These are phyloP conservation scores for Stenocarpella maydis DNA, from an alignment of 2,329 filamentous ascomycete genomes.

Conservation along the genomic window DNA sequence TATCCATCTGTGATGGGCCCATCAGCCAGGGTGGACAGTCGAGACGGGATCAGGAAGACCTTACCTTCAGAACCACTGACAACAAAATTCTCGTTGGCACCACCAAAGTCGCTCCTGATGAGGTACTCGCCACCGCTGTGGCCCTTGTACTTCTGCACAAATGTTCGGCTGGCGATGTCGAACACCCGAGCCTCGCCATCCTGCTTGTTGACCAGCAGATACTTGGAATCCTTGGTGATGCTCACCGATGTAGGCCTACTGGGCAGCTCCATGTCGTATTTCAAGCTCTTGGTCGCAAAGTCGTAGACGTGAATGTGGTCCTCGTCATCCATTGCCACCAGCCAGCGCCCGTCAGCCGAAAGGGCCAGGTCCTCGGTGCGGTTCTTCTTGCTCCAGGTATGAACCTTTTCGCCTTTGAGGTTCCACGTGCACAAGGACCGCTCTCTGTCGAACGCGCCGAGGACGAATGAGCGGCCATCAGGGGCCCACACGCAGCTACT, in stretches of 20 bases:
- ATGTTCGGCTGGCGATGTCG: constrained; percentile 75
- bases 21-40: neutral
- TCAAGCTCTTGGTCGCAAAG: constrained; percentile 74
- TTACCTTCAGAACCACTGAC: constrained; percentile 90
- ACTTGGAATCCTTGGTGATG: constrained; percentile 81
- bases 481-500: constrained; percentile 90
- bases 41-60: constrained; percentile 34
- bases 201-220: constrained; percentile 83
- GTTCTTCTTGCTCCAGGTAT: constrained; percentile 74
- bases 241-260: constrained; percentile 79
- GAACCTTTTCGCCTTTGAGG: constrained; percentile 66
- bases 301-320: constrained; percentile 84
- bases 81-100: constrained; percentile 90
- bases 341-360: constrained; percentile 78
- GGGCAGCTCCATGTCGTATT: constrained; percentile 74
- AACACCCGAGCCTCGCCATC: constrained; percentile 81
- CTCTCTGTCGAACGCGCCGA: constrained; percentile 76
- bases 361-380: constrained; percentile 87
- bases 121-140: constrained; percentile 79
- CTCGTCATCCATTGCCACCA: constrained; percentile 79
- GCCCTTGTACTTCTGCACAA: constrained; percentile 78
- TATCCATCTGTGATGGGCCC: constrained; percentile 57
- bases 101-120: constrained; percentile 85
- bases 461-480: constrained; percentile 79
- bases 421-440: constrained; percentile 77